phyloP scores from a whole-genome alignment of 306 rosid genomes.

The Trifolium dubium region DNA sequence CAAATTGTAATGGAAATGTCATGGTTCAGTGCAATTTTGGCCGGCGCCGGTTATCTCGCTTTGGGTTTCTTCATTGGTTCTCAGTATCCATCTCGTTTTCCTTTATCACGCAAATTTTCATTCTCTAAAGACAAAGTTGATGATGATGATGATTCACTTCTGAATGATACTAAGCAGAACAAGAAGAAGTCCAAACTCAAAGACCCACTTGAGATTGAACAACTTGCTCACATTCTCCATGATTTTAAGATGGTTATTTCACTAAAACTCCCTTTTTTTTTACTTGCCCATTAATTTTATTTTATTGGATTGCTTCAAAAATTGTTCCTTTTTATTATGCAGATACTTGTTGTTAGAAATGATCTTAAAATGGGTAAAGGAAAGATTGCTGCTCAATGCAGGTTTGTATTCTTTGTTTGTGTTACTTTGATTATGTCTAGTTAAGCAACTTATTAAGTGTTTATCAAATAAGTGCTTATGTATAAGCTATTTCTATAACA shows the following conservation, averaged over 20 bases:
- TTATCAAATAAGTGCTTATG: neutral
- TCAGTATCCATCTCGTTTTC: constrained; percentile 58
- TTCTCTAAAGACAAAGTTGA: constrained; percentile 37
- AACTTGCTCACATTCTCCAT: constrained; percentile 68
- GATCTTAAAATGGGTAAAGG: constrained; percentile 99
- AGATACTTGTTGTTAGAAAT: constrained; percentile 91
- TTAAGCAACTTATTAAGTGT: neutral
- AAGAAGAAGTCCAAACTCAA: constrained; percentile 55
- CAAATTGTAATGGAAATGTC: constrained; percentile 62
- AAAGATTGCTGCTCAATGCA: constrained; percentile 97
- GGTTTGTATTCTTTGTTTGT: constrained; percentile 48
- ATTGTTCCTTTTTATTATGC: constrained; percentile 19
- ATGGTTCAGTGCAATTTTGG: constrained; percentile 78
- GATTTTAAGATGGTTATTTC: constrained; percentile 87
- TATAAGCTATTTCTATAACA: neutral
- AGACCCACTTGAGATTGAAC: constrained; percentile 77
- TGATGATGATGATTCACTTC: constrained; percentile 32
- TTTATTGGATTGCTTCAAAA: constrained; percentile 1
- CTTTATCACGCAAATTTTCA: constrained; percentile 44
- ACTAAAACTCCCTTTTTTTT: neutral
- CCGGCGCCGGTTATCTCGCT: constrained; percentile 92
- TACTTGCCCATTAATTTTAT: constrained; percentile 3
- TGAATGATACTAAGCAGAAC: constrained; percentile 18
- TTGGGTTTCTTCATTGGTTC: constrained; percentile 79
- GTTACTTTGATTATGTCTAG: neutral